Evolutionary conservation across 2,329 filamentous ascomycete genomes (phyloP), one percentile per base, ranked within the genome.

Genomic region (Zarea fungicola): DNA sequence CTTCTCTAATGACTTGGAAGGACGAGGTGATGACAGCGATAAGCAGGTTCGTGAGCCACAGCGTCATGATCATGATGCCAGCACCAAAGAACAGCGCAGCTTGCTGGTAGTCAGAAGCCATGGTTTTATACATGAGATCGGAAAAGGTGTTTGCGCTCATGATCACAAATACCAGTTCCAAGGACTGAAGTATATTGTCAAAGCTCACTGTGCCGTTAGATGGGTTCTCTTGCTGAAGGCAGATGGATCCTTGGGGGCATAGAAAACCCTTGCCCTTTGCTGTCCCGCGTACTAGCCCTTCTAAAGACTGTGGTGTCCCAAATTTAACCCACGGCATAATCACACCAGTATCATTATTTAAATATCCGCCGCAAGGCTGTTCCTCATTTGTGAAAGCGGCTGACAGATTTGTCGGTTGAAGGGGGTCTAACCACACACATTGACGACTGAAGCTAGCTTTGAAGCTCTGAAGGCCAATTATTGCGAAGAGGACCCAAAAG

Each of bases 91-190:
- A 99, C 3, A 97, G 72, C 1, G 91, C 89, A 4, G 90, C 83
- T 14, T 88, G 80, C 6, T 95, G 78, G 60, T 95, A 97, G 64
- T 99, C 93, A 22, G 89, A 95, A 60, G 95, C 83, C 46, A 87
- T 90, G 5, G 92, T 90, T 58, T 89, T 87, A 66, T 99, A 99
- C 75, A 99, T 89, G 46, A 97, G 72, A 65, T 97, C 89, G 1
- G 89, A 87, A 67, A 95, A 99, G 0, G 93, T 99, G 64, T 99
- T 99, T 42, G 90, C 92, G 60, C 89, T 96, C 89, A 99, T 99
- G 62, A 99, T 85, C 44, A 99, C 89, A 62, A 99, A 99, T 2
- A 99, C 91, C 50, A 97, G 74, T 68, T 99, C 90, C 45, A 97
- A 71, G 0, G 91, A 96, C 55, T 97, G 84, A 25, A 89, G 70